phyloP scores from a whole-genome alignment of 192 early-diverging fungal genomes.

The Endogone sp. region DNA sequence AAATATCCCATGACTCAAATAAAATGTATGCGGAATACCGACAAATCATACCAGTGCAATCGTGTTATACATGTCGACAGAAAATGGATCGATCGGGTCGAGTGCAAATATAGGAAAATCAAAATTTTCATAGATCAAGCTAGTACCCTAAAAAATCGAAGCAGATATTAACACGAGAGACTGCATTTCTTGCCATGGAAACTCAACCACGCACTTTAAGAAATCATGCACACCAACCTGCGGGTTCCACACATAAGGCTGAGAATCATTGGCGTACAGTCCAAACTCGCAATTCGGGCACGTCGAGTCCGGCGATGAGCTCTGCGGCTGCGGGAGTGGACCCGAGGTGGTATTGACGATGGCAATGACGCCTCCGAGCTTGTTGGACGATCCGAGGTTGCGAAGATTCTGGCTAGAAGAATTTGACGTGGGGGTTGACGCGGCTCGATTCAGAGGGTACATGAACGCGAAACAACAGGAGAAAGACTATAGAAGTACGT shows the following conservation, averaged over 20 bases:
- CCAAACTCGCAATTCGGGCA: conserved; percentile 72
- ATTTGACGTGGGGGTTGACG: background rate
- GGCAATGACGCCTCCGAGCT: conserved; percentile 55
- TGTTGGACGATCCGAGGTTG: conserved; percentile 36
- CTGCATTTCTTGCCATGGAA: background rate
- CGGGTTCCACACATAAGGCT: conserved; percentile 66
- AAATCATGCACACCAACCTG: conserved; percentile 35
- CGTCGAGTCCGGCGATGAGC: conserved; percentile 51
- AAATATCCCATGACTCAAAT: no score
- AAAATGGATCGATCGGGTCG: conserved; percentile 27
- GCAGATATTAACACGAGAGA: background rate
- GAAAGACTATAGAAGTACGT: conserved; percentile 5
- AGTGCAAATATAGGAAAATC: conserved; percentile 67
- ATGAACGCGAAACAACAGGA: background rate
- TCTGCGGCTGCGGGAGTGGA: conserved; percentile 23
- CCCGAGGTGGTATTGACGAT: conserved; percentile 31
- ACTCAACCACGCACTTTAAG: background rate
- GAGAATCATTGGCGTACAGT: conserved; percentile 51
- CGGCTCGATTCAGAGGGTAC: no score
- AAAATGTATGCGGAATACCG: conserved; percentile 15
- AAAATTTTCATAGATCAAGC: conserved; percentile 46
- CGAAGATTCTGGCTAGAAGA: conserved; percentile 41
- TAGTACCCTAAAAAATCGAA: conserved; percentile 49
- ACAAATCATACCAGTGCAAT: conserved; percentile 31
- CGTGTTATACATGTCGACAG: conserved; percentile 30